A percentile compares a stretch with the other conserved stretches of the same genome.
Conservation (phyloP, 1,284 basidiomycete genomes). For the Abortiporus biennis region DNA sequence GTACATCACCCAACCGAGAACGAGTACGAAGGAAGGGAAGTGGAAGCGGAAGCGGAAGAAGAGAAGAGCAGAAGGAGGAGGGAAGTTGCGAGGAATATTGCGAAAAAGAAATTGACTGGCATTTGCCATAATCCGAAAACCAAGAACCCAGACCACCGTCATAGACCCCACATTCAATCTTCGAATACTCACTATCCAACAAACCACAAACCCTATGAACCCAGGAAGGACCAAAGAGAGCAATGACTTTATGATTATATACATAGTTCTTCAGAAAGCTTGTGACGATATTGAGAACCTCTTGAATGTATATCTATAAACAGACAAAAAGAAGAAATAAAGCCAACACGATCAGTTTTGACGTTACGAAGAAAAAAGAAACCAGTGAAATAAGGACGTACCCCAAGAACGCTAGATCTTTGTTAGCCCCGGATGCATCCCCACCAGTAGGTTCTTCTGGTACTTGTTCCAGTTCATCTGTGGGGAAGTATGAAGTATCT, state of each 20-base stretch:
- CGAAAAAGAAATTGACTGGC: too few species aligned
- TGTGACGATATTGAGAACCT: constrained; percentile 50
- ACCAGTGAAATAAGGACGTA: constrained; percentile 39
- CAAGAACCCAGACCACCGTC: too few species aligned
- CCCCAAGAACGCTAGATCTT: constrained; percentile 92
- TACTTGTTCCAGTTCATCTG: constrained; percentile 88
- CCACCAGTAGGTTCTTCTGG: constrained; percentile 67
- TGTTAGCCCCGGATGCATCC: constrained; percentile 71
- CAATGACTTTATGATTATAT: too few species aligned
- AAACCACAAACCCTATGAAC: too few species aligned
- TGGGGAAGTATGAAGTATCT: constrained; percentile 96
- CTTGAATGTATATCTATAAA: constrained; percentile 74
- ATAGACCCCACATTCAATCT: too few species aligned
- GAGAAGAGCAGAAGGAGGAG: background rate
- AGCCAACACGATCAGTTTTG: constrained; percentile 7
- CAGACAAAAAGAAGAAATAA: constrained; percentile 4
- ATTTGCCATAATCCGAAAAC: too few species aligned
- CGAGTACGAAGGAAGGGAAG: background rate
- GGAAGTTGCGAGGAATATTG: constrained; percentile 3
- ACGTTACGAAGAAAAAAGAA: constrained; percentile 1
- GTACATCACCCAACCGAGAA: too few species aligned
- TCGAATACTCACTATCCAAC: too few species aligned
- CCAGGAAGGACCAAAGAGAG: too few species aligned
- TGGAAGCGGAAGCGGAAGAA: background rate
- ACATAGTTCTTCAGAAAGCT: constrained; percentile 29